Evolutionary conservation across 2,329 filamentous ascomycete species (phyloP), one percentile per base, ranked within the genome.

Genomic region (Fusarium albosuccineum): DNA sequence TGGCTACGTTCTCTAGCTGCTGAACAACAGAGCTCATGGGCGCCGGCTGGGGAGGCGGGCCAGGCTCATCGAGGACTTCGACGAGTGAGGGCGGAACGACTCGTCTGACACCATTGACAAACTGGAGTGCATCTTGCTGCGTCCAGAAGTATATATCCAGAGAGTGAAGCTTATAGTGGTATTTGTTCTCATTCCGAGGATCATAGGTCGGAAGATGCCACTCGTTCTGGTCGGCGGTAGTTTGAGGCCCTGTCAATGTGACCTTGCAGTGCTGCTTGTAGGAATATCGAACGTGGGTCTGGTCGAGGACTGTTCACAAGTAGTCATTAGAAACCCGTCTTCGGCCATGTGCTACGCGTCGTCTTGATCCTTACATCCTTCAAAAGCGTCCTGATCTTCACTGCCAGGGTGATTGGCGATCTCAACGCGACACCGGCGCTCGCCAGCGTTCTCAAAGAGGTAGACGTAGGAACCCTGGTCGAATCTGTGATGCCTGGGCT

Each of bases 91-190:
- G 75, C 5, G 91, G 89, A 27, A 93, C 77, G 5, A 93, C 86
- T 56, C 88, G 85, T 51, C 89, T 83, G 56, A 93, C 81, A 13
- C 88, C 89, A 70, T 90, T 90, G 63, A 94, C 80, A 67, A 94
- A 92, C 58, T 88, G 85, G 29, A 88, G 80, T 1, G 91, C 91
- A 78, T 94, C 92, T 57, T 88, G 83, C 62, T 88, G 87, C 0
- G 89, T 92, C 91, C 91, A 94, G 74, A 94, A 91, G 80, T 95
- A 95, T 13, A 94, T 81, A 73, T 94, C 92, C 59, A 94, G 76
- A 0, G 89, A 90, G 75, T 93, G 89, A 8, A 95, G 85, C 75
- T 88, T 89, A 80, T 93, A 93, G 82, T 93, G 87, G 76, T 93
- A 94, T 76, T 91, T 93, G 75, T 87, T 89, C 77, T 94, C 88